Evolutionary conservation across 129 eudicot genomes (phyloP).

Genomic region (Tagetes erecta): DNA sequence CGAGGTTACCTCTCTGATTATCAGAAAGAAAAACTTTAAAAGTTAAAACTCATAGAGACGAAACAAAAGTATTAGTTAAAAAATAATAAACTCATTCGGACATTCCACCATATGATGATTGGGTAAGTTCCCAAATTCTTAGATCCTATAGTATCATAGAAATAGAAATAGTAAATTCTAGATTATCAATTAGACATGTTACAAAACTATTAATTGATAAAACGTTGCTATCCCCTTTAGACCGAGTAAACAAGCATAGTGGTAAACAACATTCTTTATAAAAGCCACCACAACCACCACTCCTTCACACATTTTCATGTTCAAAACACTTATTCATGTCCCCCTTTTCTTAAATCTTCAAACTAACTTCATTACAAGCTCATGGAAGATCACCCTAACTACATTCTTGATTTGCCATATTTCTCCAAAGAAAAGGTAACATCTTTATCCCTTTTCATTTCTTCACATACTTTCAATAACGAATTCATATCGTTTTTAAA

Average conservation of each 20-base stretch:
- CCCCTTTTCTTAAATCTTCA: slow-evolving; percentile 21
- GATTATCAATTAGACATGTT: not conserved
- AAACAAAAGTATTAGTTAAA: too few species aligned
- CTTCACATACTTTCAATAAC: not conserved
- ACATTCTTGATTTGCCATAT: slow-evolving; percentile 51
- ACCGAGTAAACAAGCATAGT: not conserved
- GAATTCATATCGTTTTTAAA: too few species aligned
- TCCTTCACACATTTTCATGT: not conserved
- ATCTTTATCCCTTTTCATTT: slow-evolving; percentile 15
- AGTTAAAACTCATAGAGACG: too few species aligned
- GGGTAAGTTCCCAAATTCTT: too few species aligned
- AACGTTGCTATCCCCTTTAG: slow-evolving; percentile 5
- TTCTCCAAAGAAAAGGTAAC: slow-evolving; percentile 53
- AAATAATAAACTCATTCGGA: too few species aligned
- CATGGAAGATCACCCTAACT: slow-evolving; percentile 53
- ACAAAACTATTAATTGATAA: slow-evolving; percentile 2
- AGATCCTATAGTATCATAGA: not conserved
- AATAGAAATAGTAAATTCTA: not conserved
- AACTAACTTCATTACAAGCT: slow-evolving; percentile 5
- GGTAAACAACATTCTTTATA: slow-evolving; percentile 27
- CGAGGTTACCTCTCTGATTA: too few species aligned
- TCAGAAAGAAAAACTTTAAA: too few species aligned
- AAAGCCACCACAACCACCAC: slow-evolving; percentile 9
- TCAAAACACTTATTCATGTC: slow-evolving; percentile 2
- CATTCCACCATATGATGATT: too few species aligned